Conservation (phyloP, 108 stramenopile genomes). For the Tribonema minus region DNA sequence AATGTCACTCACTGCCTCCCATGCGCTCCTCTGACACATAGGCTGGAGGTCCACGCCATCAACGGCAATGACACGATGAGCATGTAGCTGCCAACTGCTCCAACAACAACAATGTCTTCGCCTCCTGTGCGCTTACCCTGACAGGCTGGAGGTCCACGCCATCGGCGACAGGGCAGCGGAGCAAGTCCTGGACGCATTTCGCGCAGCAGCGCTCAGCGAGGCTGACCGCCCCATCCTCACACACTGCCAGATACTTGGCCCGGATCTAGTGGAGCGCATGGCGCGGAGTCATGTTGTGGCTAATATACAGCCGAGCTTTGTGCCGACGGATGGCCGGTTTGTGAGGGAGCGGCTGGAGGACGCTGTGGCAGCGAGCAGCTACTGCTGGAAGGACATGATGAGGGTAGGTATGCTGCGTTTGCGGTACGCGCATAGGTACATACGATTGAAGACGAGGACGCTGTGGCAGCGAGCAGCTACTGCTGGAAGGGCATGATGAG, state of each 20-base stretch:
- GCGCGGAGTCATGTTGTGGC: conserved; percentile 27
- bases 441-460: background rate
- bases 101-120: no score
- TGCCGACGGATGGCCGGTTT: conserved; percentile 47
- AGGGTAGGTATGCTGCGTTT: background rate
- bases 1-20: no score
- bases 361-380: background rate
- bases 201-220: conserved; percentile 16
- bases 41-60: no score
- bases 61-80: no score
- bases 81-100: no score
- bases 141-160: conserved; percentile 50
- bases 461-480: background rate
- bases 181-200: conserved; percentile 43
- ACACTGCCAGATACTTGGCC: conserved; percentile 50
- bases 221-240: conserved; percentile 49
- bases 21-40: no score
- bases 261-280: conserved; percentile 46
- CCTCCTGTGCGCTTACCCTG: no score
- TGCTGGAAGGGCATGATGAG: background rate
- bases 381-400: background rate
- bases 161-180: conserved; percentile 54
- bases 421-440: background rate
- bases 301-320: conserved; percentile 55
- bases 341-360: conserved; percentile 30